Evolutionary conservation across 176 grass and related monocot species (phyloP).

Genomic region (Chloris gayana): DNA sequence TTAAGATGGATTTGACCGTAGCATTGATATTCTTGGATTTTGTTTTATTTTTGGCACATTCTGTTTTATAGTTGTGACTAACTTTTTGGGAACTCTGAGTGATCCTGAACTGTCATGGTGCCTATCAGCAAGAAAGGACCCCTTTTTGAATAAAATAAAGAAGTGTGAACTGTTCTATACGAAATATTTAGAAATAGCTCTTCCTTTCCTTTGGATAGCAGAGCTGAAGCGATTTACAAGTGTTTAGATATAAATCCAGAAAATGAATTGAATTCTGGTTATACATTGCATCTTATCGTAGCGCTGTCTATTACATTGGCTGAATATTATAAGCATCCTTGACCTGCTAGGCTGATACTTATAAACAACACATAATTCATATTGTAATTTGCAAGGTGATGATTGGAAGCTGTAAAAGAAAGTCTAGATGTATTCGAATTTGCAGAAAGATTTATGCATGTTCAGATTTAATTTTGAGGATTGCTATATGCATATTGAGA

Average conservation of each 20-base stretch:
- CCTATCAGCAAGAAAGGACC: neutral
- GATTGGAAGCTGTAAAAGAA: neutral
- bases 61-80: constrained; percentile 3
- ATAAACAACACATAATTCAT: neutral
- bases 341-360: neutral
- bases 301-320: constrained; percentile 7
- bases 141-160: constrained; percentile 4
- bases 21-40: constrained; percentile 2
- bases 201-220: neutral
- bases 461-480: neutral
- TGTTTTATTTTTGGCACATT: neutral
- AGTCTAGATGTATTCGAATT: neutral
- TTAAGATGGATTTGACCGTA: constrained; percentile 2
- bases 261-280: neutral
- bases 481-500: too few species aligned
- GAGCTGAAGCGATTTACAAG: neutral
- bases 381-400: neutral
- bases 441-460: neutral
- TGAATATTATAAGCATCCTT: constrained; percentile 10
- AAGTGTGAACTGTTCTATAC: neutral
- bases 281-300: constrained; percentile 1
- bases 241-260: constrained; percentile 6
- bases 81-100: neutral
- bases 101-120: neutral
- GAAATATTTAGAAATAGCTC: neutral